phyloP scores from a whole-genome alignment of 164 flowering plant species.

The Paratinospora sagittata region DNA sequence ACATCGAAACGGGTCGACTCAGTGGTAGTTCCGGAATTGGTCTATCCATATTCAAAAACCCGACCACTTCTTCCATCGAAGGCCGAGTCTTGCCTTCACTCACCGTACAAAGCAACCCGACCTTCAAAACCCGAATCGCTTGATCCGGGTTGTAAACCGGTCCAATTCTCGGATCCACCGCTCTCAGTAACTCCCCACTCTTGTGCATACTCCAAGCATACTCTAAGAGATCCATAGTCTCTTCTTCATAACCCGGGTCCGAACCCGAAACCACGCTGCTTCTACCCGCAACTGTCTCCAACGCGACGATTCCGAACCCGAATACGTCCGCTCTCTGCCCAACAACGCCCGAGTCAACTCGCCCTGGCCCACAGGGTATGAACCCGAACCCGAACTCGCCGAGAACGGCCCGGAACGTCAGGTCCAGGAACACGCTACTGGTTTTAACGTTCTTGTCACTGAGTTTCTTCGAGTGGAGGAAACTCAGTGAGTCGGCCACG shows the following conservation, averaged over 20 bases:
- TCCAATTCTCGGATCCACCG: conserved; percentile 40
- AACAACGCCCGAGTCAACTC: conserved; percentile 26
- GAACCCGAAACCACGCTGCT: conserved; percentile 10
- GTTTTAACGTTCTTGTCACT: conserved; percentile 45
- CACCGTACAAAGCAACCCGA: conserved; percentile 45
- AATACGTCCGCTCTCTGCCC: conserved; percentile 34
- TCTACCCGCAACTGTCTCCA: conserved; percentile 48
- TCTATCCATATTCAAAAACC: conserved; percentile 25
- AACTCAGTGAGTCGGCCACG: conserved; percentile 26
- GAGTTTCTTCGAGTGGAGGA: conserved; percentile 35
- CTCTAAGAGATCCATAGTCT: conserved; percentile 37
- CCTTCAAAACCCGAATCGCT: conserved; percentile 26
- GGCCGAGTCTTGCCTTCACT: conserved; percentile 40
- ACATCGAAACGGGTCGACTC: conserved; percentile 37
- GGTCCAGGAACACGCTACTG: conserved; percentile 40
- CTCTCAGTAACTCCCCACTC: conserved; percentile 18
- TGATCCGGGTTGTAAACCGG: conserved; percentile 34
- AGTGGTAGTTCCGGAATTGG: conserved; percentile 37
- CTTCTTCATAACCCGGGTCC: conserved; percentile 8
- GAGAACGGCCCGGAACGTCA: conserved; percentile 29
- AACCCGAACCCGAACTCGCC: conserved; percentile 34
- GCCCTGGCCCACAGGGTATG: conserved; percentile 15
- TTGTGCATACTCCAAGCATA: conserved; percentile 50
- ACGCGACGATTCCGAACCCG: conserved; percentile 39
- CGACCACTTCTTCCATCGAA: conserved; percentile 39